phyloP scores from a whole-genome alignment of 176 grass and related monocot species.

The Tillandsia leiboldiana region DNA sequence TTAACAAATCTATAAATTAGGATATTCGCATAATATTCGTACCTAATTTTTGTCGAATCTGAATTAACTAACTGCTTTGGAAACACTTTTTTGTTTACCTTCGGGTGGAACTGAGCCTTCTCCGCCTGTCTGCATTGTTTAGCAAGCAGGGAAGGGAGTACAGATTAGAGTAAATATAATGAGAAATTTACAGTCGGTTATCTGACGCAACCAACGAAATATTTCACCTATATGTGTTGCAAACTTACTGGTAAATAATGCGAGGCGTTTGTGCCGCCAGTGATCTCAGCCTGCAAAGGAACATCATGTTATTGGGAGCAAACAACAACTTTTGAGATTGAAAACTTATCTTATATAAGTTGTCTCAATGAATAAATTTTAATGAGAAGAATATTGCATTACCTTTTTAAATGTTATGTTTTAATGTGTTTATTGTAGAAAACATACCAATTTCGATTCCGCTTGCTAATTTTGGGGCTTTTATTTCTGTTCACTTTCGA shows the following conservation, averaged over 20 bases:
- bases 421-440: too few relatives aligned
- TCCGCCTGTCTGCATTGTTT: conserved; percentile 12
- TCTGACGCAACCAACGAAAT: not conserved
- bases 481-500: too few relatives aligned
- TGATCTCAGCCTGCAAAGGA: not conserved
- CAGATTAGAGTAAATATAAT: not conserved
- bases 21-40: too few relatives aligned
- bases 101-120: conserved; percentile 15
- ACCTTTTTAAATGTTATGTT: too few relatives aligned
- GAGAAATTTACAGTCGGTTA: not conserved
- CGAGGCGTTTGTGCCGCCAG: not conserved
- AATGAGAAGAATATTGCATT: too few relatives aligned
- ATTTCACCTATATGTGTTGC: not conserved
- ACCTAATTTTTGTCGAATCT: too few relatives aligned
- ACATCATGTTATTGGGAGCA: not conserved
- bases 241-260: not conserved
- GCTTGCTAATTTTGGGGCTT: too few relatives aligned
- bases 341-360: not conserved
- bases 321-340: not conserved
- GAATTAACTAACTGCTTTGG: not conserved
- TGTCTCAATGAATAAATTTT: too few relatives aligned
- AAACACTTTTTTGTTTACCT: not conserved
- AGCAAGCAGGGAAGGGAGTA: not conserved
- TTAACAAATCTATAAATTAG: too few relatives aligned
- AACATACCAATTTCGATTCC: too few relatives aligned